Percentiles rank a stretch among this genome's conserved stretches.
Conservation (phyloP, 148 eudicot genomes). For the Dysphania ambrosioides region DNA sequence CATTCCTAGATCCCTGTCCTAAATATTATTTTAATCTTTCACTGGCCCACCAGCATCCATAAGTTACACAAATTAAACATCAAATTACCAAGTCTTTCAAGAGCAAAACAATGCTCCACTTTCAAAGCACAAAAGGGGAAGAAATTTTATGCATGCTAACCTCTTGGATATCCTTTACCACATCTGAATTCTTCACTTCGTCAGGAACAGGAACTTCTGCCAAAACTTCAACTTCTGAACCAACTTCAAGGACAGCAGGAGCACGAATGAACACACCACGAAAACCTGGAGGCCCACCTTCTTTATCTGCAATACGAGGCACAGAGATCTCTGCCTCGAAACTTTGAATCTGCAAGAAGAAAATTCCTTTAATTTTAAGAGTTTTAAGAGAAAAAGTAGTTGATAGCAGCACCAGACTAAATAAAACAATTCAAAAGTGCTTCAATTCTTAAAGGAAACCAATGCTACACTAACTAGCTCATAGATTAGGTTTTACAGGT, state of each 20-base stretch:
- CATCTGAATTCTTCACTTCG: conserved; percentile 26
- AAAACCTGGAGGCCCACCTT: conserved; percentile 82
- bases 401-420: neutral
- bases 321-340: conserved; percentile 83
- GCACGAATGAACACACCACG: conserved; percentile 93
- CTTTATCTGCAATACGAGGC: conserved; percentile 63
- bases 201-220: conserved; percentile 61
- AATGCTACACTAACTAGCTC: neutral
- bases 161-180: conserved; percentile 46
- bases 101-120: neutral
- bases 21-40: neutral
- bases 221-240: conserved; percentile 82
- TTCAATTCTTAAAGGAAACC: neutral
- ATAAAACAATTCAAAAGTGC: neutral
- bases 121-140: neutral
- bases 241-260: conserved; percentile 87
- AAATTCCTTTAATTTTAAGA: neutral
- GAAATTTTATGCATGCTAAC: conserved; percentile 28
- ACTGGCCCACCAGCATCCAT: neutral
- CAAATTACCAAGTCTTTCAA: neutral
- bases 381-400: neutral
- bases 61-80: neutral
- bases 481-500: neutral
- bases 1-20: neutral
- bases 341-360: conserved; percentile 65